Evolutionary conservation across 116 monocot genomes (phyloP).

Genomic region (Dioscorea cayenensis): DNA sequence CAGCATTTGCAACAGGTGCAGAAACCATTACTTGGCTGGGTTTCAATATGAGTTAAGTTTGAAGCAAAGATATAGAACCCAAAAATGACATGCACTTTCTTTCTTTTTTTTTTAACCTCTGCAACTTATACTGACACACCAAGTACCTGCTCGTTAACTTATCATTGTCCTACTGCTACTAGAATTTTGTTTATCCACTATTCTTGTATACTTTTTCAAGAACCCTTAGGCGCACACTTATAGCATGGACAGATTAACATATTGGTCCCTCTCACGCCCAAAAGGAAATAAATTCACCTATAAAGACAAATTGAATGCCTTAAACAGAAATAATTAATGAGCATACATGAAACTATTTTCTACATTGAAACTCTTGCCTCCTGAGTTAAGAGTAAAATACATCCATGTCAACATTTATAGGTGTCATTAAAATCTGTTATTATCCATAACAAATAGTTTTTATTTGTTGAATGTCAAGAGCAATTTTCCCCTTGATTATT

Average conservation of each 20-base stretch:
- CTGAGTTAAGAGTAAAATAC: not conserved
- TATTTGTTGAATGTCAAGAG: not conserved
- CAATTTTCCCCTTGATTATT: not conserved
- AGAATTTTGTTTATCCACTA: too few species aligned
- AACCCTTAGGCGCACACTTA: too few species aligned
- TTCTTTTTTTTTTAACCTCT: too few species aligned
- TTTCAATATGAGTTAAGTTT: not conserved
- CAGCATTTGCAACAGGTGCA: too few species aligned
- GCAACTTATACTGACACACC: too few species aligned
- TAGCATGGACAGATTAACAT: too few species aligned
- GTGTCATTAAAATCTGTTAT: too few species aligned
- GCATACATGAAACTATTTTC: not conserved
- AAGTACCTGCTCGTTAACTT: too few species aligned
- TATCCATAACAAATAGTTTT: not conserved
- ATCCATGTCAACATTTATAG: not conserved
- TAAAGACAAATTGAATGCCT: not conserved
- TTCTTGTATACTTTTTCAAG: too few species aligned
- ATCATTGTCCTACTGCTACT: too few species aligned
- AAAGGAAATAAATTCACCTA: not conserved
- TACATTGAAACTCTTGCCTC: not conserved
- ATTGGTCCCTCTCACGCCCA: not conserved
- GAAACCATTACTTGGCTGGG: too few species aligned
- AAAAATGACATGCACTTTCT: not conserved
- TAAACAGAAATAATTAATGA: not conserved
- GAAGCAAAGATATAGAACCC: not conserved